phyloP scores from a whole-genome alignment of 192 early-diverging fungal genomes.

The Funneliformis geosporum region DNA sequence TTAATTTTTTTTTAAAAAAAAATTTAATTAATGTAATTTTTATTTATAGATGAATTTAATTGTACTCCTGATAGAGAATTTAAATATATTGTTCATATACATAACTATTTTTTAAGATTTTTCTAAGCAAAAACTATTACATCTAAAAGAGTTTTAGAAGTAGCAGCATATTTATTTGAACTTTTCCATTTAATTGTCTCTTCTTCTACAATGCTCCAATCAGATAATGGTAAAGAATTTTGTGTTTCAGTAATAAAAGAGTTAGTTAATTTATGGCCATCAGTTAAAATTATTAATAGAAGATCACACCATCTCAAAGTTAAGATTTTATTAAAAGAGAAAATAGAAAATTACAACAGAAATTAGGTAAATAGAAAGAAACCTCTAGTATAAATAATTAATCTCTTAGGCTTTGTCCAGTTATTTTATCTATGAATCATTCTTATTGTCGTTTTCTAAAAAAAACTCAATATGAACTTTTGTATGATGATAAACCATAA shows the following conservation, averaged over 20 bases:
- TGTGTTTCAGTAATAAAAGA: neutral
- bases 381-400: neutral
- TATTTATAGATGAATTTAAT: neutral
- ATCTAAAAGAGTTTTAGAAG: neutral
- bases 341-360: neutral
- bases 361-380: neutral
- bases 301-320: neutral
- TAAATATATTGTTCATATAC: neutral
- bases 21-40: too few species aligned
- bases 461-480: neutral
- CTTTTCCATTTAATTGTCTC: neutral
- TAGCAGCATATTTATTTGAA: neutral
- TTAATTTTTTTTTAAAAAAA: too few species aligned
- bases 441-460: neutral
- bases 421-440: neutral
- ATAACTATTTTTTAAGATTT: neutral
- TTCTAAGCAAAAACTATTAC: neutral
- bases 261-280: neutral
- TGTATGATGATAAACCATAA: neutral
- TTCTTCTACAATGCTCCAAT: neutral
- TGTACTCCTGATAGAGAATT: neutral
- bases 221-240: conserved; percentile 15
- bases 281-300: neutral
- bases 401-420: neutral
- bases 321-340: neutral